Conservation (phyloP, 1,139 yeast species). For the Suhomyces ambrosiae region DNA sequence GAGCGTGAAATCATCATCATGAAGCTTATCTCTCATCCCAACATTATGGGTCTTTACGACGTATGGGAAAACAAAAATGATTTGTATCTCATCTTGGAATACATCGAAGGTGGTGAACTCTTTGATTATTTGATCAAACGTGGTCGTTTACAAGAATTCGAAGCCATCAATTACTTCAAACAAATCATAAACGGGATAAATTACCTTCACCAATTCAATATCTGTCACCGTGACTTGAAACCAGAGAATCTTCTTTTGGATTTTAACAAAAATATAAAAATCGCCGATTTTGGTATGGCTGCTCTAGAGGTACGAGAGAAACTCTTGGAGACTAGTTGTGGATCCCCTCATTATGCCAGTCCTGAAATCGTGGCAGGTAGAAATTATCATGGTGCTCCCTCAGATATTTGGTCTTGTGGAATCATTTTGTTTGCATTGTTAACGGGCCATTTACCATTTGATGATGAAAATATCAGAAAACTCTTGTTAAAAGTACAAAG, state of each 20-base stretch:
- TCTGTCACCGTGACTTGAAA: slow-evolving; percentile 92
- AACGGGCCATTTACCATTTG: slow-evolving; percentile 95
- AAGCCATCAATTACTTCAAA: slow-evolving; percentile 86
- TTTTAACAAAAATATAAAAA: slow-evolving; percentile 83
- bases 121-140: slow-evolving; percentile 88
- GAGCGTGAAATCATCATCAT: slow-evolving; percentile 94
- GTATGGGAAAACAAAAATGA: slow-evolving; percentile 99
- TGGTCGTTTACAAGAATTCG: slow-evolving; percentile 85
- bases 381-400: slow-evolving; percentile 93
- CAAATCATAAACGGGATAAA: slow-evolving; percentile 91
- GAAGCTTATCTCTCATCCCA: slow-evolving; percentile 89
- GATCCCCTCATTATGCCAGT: slow-evolving; percentile 97
- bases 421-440: slow-evolving; percentile 88
- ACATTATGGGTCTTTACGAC: slow-evolving; percentile 93
- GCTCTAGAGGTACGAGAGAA: slow-evolving; percentile 88
- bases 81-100: slow-evolving; percentile 85
- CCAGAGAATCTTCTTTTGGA: slow-evolving; percentile 92
- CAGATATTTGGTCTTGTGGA: slow-evolving; percentile 99
- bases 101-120: slow-evolving; percentile 96
- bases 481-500: slow-evolving; percentile 86
- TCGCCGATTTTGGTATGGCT: slow-evolving; percentile 99
- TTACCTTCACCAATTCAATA: slow-evolving; percentile 91
- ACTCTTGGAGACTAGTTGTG: slow-evolving; percentile 91
- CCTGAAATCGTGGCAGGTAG: slow-evolving; percentile 97
- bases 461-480: slow-evolving; percentile 90